Evolutionary conservation across 1,284 basidiomycete genomes (phyloP).

Genomic region (Austroboletus novae-zelandiae): DNA sequence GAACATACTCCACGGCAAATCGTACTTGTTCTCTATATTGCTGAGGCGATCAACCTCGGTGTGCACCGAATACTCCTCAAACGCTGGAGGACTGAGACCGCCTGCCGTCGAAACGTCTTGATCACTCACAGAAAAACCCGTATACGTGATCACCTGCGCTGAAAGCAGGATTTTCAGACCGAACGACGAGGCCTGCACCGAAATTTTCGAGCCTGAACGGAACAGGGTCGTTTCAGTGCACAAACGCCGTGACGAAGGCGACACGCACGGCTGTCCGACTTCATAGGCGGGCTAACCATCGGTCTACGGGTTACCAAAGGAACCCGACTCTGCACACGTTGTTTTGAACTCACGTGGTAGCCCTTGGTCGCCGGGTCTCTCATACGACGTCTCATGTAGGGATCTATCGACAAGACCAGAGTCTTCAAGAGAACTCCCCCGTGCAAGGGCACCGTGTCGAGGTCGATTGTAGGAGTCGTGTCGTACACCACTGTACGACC

Average conservation of each 20-base stretch:
- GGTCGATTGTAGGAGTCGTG: conserved; percentile 10
- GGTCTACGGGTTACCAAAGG: conserved; percentile 5
- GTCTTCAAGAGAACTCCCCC: conserved; percentile 19
- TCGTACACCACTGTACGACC: conserved; percentile 17
- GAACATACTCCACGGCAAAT: conserved; percentile 17
- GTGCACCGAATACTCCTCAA: conserved; percentile 18
- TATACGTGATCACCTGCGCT: conserved; percentile 14
- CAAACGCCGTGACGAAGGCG: background rate
- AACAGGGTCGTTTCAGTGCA: conserved; percentile 4
- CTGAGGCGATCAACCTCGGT: background rate
- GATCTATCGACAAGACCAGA: conserved; percentile 14
- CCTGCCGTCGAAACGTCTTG: too few relatives aligned
- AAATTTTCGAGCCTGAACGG: too few relatives aligned
- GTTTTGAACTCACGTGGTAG: conserved; percentile 1
- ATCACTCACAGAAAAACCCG: conserved; percentile 11
- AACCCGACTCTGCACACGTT: background rate
- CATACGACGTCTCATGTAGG: conserved; percentile 7
- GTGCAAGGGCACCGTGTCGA: conserved; percentile 11
- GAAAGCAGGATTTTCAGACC: conserved; percentile 16
- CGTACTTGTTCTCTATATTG: conserved; percentile 19
- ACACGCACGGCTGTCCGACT: conserved; percentile 13
- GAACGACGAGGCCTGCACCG: conserved; percentile 14
- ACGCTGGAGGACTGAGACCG: conserved; percentile 4
- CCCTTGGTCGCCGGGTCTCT: conserved; percentile 7
- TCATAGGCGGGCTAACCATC: background rate